These are phyloP conservation scores for Favolaschia claudopus DNA, from an alignment of 768 basidiomycete genomes.

Conservation along the genomic window DNA sequence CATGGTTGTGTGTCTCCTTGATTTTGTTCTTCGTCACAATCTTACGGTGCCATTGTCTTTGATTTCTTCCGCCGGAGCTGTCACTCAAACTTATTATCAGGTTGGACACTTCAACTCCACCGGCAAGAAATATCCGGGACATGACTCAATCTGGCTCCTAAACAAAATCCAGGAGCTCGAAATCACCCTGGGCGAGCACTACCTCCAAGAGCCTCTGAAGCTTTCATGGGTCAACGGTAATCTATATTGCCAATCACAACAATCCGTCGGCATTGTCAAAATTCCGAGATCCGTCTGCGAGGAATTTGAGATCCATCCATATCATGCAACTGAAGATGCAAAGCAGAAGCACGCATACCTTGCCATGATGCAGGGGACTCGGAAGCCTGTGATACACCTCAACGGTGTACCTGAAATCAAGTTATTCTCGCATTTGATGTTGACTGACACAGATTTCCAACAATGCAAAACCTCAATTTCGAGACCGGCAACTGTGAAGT, in stretches of 20 bases:
- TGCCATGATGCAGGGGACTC: constrained; percentile 32
- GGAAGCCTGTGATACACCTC: constrained; percentile 32
- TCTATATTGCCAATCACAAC: constrained; percentile 4
- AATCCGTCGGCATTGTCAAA: constrained; percentile 9
- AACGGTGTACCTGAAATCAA: constrained; percentile 31
- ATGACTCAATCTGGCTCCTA: constrained; percentile 5
- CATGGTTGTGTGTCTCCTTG: constrained; percentile 4
- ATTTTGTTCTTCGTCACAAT: constrained; percentile 7
- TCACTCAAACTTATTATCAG: not conserved
- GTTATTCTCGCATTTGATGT: constrained; percentile 34
- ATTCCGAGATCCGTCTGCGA: constrained; percentile 11
- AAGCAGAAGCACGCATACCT: constrained; percentile 10
- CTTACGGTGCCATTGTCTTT: not conserved
- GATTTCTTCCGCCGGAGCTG: not conserved
- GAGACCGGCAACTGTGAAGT: not conserved
- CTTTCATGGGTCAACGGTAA: constrained; percentile 24
- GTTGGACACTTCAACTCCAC: constrained; percentile 12
- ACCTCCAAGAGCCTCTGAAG: not conserved
- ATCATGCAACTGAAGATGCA: not conserved
- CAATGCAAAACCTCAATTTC: constrained; percentile 1
- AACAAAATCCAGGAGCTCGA: constrained; percentile 15
- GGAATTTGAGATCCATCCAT: constrained; percentile 6
- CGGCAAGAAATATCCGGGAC: not conserved
- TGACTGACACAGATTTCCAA: not conserved
- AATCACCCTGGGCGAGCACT: not conserved